phyloP scores from a whole-genome alignment of 108 stramenopile species.

The Cyclotella baltica region DNA sequence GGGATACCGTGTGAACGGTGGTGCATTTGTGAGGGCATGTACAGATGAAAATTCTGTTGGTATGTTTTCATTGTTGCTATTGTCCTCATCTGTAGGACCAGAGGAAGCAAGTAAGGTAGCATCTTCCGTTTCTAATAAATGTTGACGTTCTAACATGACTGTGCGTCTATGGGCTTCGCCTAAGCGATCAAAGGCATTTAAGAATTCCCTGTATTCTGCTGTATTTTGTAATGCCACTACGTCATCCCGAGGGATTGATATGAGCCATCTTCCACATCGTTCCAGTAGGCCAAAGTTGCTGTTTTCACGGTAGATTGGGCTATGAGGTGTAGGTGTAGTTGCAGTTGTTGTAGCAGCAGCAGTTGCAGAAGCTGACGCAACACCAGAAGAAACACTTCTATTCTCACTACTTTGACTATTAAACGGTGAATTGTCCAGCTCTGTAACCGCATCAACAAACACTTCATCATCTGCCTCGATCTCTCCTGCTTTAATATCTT shows the following conservation, averaged over 20 bases:
- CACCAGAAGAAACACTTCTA: background rate
- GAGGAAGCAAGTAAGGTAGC: slow-evolving; percentile 12
- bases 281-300: slow-evolving; percentile 65
- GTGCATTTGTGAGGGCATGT: background rate
- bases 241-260: slow-evolving; percentile 77
- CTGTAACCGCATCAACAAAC: background rate
- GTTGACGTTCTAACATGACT: slow-evolving; percentile 44
- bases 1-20: background rate
- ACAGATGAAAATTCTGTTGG: background rate
- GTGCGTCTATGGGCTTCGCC: slow-evolving; percentile 68
- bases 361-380: background rate
- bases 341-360: background rate
- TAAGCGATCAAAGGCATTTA: slow-evolving; percentile 65
- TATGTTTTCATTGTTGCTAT: background rate
- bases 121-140: slow-evolving; percentile 43
- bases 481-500: background rate
- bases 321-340: background rate
- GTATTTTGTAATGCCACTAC: slow-evolving; percentile 63
- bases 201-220: slow-evolving; percentile 67
- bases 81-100: slow-evolving; percentile 1
- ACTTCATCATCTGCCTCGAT: background rate
- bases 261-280: slow-evolving; percentile 71
- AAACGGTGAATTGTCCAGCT: background rate
- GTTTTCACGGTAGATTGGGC: background rate
- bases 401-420: background rate